Evolutionary conservation across 2,329 filamentous ascomycete species (phyloP).

Genomic region (Botryotinia globosa): DNA sequence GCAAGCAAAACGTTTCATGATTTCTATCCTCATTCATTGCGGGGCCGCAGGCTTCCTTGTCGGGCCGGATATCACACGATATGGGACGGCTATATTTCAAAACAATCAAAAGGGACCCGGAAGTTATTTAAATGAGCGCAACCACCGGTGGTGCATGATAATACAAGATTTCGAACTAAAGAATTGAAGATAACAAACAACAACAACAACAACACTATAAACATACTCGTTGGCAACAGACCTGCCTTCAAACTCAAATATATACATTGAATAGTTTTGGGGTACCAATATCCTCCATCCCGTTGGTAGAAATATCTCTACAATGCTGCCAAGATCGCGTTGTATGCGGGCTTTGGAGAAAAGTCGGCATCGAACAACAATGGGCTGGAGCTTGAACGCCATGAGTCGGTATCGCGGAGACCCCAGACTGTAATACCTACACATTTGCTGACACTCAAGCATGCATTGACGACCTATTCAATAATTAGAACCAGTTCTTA

Average conservation of each 20-base stretch:
- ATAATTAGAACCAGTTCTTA: background rate
- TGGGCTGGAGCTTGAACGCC: slow-evolving; percentile 49
- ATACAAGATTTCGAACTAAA: background rate
- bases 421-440: slow-evolving; percentile 39
- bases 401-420: slow-evolving; percentile 46
- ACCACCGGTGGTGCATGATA: background rate
- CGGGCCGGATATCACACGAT: background rate
- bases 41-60: background rate
- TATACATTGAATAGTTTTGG: background rate
- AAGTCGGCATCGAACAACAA: slow-evolving; percentile 54
- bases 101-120: background rate
- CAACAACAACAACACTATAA: too few species aligned
- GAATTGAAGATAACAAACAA: background rate
- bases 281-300: background rate
- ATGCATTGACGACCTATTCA: slow-evolving; percentile 31
- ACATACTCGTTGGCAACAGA: background rate
- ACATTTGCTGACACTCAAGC: slow-evolving; percentile 34
- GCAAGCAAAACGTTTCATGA: background rate
- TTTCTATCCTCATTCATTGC: fast-evolving
- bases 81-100: too few species aligned
- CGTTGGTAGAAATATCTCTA: background rate
- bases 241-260: background rate
- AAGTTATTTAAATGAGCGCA: background rate
- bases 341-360: slow-evolving; percentile 52
- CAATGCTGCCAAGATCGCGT: slow-evolving; percentile 35